Evolutionary conservation across 2,329 filamentous ascomycete genomes (phyloP).

Genomic region (Exophiala aquamarina): DNA sequence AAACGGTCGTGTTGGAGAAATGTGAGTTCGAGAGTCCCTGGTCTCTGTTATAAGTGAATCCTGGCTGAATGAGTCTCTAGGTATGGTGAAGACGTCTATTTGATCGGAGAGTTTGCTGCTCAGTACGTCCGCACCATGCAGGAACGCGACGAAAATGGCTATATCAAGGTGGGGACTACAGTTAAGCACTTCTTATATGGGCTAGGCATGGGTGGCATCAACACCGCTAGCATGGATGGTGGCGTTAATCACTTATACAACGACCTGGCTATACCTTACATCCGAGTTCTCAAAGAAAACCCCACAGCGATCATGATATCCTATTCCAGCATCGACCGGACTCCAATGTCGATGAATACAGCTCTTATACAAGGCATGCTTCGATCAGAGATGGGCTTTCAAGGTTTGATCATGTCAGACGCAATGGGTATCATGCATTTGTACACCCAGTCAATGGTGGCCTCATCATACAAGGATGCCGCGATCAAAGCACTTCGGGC

Average conservation of each 20-base stretch:
- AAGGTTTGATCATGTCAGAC: slow-evolving; percentile 4
- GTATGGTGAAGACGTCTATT: slow-evolving; percentile 7
- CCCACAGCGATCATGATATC: slow-evolving; percentile 1
- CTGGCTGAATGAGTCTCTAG: too few relatives aligned
- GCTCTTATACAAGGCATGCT: slow-evolving; percentile 1
- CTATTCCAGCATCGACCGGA: too few relatives aligned
- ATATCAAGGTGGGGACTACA: slow-evolving; percentile 2
- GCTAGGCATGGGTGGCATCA: not conserved
- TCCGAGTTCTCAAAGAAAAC: slow-evolving; percentile 4
- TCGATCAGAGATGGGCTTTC: slow-evolving; percentile 5
- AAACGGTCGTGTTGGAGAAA: slow-evolving; percentile 4
- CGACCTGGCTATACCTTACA: slow-evolving; percentile 1
- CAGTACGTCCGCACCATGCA: slow-evolving; percentile 5
- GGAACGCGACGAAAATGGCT: too few relatives aligned
- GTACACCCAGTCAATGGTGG: slow-evolving; percentile 3
- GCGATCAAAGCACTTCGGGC: slow-evolving; percentile 3
- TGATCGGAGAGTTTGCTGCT: slow-evolving; percentile 7
- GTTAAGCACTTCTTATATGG: slow-evolving; percentile 7
- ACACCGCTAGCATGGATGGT: slow-evolving; percentile 6
- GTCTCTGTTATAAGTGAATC: too few relatives aligned
- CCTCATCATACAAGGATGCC: slow-evolving; percentile 3
- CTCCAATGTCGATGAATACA: too few relatives aligned
- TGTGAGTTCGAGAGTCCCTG: too few relatives aligned
- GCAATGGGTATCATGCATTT: not conserved
- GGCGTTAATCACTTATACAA: slow-evolving; percentile 6